Conservation (phyloP, 2,329 filamentous ascomycete species). For the Berkeleyomyces rouxiae region DNA sequence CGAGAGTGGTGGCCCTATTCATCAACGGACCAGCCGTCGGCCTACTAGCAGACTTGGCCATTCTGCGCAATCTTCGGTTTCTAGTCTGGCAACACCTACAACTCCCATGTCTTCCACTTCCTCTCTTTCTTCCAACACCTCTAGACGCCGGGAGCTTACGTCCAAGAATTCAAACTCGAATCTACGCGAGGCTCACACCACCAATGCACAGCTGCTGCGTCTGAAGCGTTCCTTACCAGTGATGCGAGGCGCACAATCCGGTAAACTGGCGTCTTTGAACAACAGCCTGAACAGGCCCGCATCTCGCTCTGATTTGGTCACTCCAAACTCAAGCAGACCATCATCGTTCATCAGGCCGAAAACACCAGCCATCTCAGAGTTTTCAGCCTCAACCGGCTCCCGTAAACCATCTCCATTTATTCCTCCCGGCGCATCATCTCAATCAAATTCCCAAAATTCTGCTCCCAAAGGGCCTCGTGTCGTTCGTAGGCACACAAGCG, state of each 20-base stretch:
- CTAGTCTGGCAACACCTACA: conserved; percentile 44
- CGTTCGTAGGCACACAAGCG: conserved; percentile 70
- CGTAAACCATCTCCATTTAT: conserved; percentile 58
- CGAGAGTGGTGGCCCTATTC: conserved; percentile 63
- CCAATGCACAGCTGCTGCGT: conserved; percentile 46
- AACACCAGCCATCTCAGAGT: conserved; percentile 49
- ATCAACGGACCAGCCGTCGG: conserved; percentile 36
- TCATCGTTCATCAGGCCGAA: conserved; percentile 38
- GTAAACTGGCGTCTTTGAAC: conserved; percentile 33
- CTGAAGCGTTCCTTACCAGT: conserved; percentile 49
- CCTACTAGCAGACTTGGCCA: conserved; percentile 54
- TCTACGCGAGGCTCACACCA: conserved; percentile 43
- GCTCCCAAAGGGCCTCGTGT: conserved; percentile 50
- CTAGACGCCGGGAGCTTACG: conserved; percentile 42
- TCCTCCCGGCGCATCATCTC: conserved; percentile 51
- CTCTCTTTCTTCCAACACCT: conserved; percentile 32
- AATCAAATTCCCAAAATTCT: conserved; percentile 62
- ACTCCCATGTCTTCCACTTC: conserved; percentile 35
- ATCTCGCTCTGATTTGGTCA: conserved; percentile 18
- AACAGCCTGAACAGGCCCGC: conserved; percentile 35
- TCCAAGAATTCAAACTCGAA: conserved; percentile 37
- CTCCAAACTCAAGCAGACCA: conserved; percentile 4
- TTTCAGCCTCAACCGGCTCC: background rate
- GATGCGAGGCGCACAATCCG: conserved; percentile 32
- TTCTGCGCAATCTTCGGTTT: conserved; percentile 50